These are phyloP conservation scores for Thuidium tamariscinum DNA, from an alignment of 225 moss, liverwort and hornwort species.

Conservation along the genomic window DNA sequence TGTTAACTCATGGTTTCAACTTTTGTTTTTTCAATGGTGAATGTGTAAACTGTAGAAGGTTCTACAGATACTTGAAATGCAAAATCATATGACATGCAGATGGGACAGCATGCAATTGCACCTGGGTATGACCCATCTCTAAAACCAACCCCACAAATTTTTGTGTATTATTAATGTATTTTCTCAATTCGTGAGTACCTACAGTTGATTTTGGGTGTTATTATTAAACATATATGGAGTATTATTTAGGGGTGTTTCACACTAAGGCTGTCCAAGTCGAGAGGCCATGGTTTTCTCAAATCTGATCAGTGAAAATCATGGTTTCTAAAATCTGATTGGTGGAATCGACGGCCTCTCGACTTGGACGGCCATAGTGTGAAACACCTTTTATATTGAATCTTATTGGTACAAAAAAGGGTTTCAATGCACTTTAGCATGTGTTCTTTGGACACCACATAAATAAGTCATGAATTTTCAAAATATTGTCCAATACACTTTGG, in stretches of 20 bases:
- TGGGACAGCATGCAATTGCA: neutral
- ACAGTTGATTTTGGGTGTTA: neutral
- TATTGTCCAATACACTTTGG: neutral
- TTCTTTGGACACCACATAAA: neutral
- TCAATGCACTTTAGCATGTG: neutral
- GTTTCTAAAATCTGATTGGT: too few relatives aligned
- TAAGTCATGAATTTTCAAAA: neutral
- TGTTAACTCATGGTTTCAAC: too few relatives aligned
- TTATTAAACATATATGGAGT: neutral
- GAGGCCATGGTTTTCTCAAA: too few relatives aligned
- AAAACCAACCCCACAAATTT: neutral
- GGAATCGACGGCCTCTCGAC: too few relatives aligned
- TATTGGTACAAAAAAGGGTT: accelerated
- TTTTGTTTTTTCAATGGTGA: neutral
- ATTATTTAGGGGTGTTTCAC: too few relatives aligned
- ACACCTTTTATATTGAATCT: too few relatives aligned
- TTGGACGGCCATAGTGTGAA: too few relatives aligned
- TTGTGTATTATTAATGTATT: neutral
- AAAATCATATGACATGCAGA: neutral
- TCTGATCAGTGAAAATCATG: too few relatives aligned
- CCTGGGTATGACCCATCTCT: accelerated
- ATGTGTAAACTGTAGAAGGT: neutral
- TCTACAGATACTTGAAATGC: neutral
- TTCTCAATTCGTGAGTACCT: neutral
- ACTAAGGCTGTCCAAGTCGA: too few relatives aligned